Base-by-base conservation (phyloP, 495 filamentous ascomycete genomes). In the Aspergillus hancockii region DNA sequence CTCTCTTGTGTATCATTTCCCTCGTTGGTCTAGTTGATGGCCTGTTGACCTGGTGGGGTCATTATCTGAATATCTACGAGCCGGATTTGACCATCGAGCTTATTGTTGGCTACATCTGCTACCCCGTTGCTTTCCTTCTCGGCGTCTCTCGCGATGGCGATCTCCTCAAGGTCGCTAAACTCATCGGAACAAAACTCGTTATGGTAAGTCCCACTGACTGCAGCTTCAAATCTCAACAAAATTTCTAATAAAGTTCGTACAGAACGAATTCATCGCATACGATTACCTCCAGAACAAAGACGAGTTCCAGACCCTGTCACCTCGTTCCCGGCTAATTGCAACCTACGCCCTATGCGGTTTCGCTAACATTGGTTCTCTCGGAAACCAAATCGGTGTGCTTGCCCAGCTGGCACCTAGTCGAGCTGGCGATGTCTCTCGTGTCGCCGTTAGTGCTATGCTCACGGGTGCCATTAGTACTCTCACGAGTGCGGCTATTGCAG, bases 1-100 rank as follows among this genome's bases (percentile, higher is more conserved):
- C 84, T 3, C 76, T 96, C 8, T 83, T 97, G 13, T 95, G 91
- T 69, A 92, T 96, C 64, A 88, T 97, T 62, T 90, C 90, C 4
- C 81, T 95, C 31, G 77, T 97, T 34, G 86, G 77, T 14, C 82
- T 97, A 5, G 71, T 84, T 52, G 87, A 97, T 63, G 91, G 87
- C 18, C 79, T 96, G 5, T 82, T 97, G 41, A 87, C 84, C 31
- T 96, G 92, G 92, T 96, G 91, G 90, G 92, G 92, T 57, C 78
- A 77, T 14, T 97, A 94, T 69, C 77, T 92, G 63, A 88, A 88
- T 71, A 88, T 94, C 67, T 76, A 82, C 60, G 71, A 88, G 49
- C 85, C 85, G 16, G 73, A 77, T 1, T 74, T 97, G 53, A 92
- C 89, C 10, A 73, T 96, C 52, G 76, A 93, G 66, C 75, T 93